Evolutionary conservation across 345 rosid species (phyloP).

Genomic region (Noccaea caerulescens): DNA sequence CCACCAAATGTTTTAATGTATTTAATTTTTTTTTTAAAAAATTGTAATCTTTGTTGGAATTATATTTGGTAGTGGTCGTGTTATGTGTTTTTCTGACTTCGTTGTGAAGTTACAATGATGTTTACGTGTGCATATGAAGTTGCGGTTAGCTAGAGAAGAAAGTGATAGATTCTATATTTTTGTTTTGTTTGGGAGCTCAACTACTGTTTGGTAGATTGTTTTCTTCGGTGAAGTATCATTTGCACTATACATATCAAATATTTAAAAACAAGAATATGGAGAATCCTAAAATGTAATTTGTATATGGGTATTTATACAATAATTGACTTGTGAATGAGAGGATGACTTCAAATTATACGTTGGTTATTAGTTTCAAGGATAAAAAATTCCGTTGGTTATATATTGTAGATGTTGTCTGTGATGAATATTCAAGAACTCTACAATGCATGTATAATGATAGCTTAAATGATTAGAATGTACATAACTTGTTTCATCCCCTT

Average conservation of each 20-base stretch:
- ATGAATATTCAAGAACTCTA: slow-evolving; percentile 29
- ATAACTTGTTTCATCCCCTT: slow-evolving; percentile 35
- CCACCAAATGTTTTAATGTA: slow-evolving; percentile 41
- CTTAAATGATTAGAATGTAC: slow-evolving; percentile 26
- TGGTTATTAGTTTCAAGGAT: neutral
- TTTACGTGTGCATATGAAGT: slow-evolving; percentile 41
- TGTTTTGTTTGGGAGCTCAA: slow-evolving; percentile 23
- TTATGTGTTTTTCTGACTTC: slow-evolving; percentile 36
- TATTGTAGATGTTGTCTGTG: slow-evolving; percentile 19
- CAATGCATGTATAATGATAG: slow-evolving; percentile 24
- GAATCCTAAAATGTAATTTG: neutral
- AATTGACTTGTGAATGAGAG: slow-evolving; percentile 2
- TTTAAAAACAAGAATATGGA: neutral
- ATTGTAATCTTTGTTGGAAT: slow-evolving; percentile 36
- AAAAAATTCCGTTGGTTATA: too few relatives aligned
- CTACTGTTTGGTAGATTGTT: slow-evolving; percentile 44
- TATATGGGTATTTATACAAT: neutral
- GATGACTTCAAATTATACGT: neutral
- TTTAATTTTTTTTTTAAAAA: neutral
- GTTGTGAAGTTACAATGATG: slow-evolving; percentile 48
- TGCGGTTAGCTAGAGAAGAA: slow-evolving; percentile 35
- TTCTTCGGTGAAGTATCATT: slow-evolving; percentile 30
- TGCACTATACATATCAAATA: neutral
- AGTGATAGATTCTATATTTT: slow-evolving; percentile 34
- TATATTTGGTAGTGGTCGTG: slow-evolving; percentile 40